Conservation (phyloP, 2,329 filamentous ascomycete species). For the Fusarium coicis region DNA sequence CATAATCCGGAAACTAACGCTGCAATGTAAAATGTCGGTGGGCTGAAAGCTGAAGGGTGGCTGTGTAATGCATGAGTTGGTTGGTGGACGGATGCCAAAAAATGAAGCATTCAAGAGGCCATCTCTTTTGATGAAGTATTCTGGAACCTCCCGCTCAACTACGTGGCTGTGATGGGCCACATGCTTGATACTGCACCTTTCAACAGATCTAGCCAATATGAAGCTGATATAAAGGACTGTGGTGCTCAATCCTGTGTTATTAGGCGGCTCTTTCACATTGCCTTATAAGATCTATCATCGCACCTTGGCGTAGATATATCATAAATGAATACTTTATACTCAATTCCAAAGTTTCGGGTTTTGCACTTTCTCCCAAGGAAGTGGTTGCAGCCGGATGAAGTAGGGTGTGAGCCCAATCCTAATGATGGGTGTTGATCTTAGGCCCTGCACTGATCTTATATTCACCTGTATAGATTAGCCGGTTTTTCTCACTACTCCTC, state of each 20-base stretch:
- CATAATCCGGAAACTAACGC: not conserved
- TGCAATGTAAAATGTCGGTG: not conserved
- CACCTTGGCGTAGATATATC: not conserved
- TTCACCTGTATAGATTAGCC: accelerated
- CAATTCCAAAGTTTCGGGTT: not conserved
- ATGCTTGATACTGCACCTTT: accelerated
- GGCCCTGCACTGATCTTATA: not conserved
- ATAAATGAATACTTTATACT: not conserved
- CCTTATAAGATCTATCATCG: not conserved
- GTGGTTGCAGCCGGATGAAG: not conserved
- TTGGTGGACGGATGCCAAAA: not conserved
- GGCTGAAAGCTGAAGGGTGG: not conserved
- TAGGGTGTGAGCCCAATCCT: not conserved
- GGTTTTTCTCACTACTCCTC: accelerated
- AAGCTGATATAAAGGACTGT: accelerated
- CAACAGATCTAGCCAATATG: not conserved
- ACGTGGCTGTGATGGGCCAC: not conserved
- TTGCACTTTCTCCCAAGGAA: not conserved
- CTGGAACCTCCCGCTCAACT: not conserved
- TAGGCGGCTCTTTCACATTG: not conserved
- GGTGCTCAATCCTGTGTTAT: not conserved
- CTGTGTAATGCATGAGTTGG: not conserved
- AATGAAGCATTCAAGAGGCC: not conserved
- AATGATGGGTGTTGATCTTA: accelerated
- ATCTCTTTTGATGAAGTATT: accelerated